A percentile compares a stretch with the other conserved stretches of the same genome.
Conservation (phyloP, 257 asterid species). For the Solanum pimpinellifolium region DNA sequence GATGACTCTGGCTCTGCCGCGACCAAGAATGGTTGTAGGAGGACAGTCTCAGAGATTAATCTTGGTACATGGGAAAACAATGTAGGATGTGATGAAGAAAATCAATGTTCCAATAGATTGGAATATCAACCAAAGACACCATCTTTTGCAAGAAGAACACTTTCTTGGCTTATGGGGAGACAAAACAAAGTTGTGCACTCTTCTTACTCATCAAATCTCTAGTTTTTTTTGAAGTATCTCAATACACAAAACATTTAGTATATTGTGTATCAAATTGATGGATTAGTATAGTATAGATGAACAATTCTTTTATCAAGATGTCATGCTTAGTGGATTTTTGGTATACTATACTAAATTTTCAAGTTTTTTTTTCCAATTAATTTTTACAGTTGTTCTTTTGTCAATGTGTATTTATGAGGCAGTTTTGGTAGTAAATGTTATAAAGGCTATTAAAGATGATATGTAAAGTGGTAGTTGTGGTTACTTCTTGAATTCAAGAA, state of each 20-base stretch:
- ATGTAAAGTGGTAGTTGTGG: background rate
- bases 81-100: slow-evolving; percentile 43
- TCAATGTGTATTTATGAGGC: background rate
- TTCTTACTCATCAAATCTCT: slow-evolving; percentile 37
- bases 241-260: background rate
- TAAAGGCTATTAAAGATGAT: background rate
- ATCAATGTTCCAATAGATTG: slow-evolving; percentile 43
- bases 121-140: slow-evolving; percentile 47
- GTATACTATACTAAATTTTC: background rate
- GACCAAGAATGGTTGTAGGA: slow-evolving; percentile 16
- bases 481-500: background rate
- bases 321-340: background rate
- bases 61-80: slow-evolving; percentile 36
- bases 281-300: background rate
- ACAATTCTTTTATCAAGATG: background rate
- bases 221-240: slow-evolving; percentile 4
- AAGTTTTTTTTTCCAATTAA: background rate
- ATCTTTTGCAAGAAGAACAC: slow-evolving; percentile 67
- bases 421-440: background rate
- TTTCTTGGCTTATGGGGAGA: slow-evolving; percentile 75
- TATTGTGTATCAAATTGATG: background rate
- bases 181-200: slow-evolving; percentile 72
- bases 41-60: slow-evolving; percentile 43
- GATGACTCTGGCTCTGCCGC: background rate
- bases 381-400: background rate